These are phyloP conservation scores for Dactylellina drechsleri DNA, from an alignment of 2,329 filamentous ascomycete genomes.

Conservation along the genomic window DNA sequence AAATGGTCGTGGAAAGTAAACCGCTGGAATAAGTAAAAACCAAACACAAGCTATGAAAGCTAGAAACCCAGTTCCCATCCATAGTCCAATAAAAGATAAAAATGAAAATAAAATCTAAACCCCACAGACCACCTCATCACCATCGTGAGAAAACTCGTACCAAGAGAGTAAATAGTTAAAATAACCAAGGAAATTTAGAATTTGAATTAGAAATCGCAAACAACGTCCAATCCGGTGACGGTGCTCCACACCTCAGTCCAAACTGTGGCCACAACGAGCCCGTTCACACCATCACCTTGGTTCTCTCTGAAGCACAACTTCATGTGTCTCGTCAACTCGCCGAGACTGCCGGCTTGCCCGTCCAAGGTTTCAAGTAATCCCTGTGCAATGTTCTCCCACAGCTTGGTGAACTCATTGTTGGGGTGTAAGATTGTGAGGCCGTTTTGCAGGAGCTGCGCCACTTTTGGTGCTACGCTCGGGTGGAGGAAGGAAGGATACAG, in stretches of 20 bases:
- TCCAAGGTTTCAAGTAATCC: slow-evolving; percentile 46
- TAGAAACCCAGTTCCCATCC: slow-evolving; percentile 16
- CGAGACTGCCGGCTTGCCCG: slow-evolving; percentile 24
- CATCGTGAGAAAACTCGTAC: slow-evolving; percentile 13
- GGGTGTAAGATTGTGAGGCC: slow-evolving; percentile 50
- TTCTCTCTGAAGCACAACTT: slow-evolving; percentile 51
- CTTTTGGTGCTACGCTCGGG: slow-evolving; percentile 12
- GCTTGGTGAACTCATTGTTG: slow-evolving; percentile 31
- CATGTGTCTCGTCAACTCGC: slow-evolving; percentile 53
- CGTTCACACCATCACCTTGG: slow-evolving; percentile 30
- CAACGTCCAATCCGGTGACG: slow-evolving; percentile 43
- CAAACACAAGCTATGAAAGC: slow-evolving; percentile 12
- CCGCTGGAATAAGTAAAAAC: neutral
- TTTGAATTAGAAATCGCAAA: slow-evolving; percentile 49
- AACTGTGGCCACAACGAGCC: slow-evolving; percentile 43
- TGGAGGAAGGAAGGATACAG: slow-evolving; percentile 47
- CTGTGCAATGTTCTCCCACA: slow-evolving; percentile 53
- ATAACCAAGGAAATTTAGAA: neutral
- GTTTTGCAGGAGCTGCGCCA: slow-evolving; percentile 49
- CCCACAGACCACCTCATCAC: slow-evolving; percentile 31
- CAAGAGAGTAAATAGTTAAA: slow-evolving; percentile 2
- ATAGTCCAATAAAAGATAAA: slow-evolving; percentile 6
- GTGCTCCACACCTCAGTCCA: slow-evolving; percentile 45
- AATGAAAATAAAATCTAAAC: slow-evolving; percentile 19
- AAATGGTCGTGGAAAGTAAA: neutral